Percentiles rank a stretch among this genome's conserved stretches.
phyloP scores from a whole-genome alignment of 768 basidiomycete species.

The Lyophyllum decastes region DNA sequence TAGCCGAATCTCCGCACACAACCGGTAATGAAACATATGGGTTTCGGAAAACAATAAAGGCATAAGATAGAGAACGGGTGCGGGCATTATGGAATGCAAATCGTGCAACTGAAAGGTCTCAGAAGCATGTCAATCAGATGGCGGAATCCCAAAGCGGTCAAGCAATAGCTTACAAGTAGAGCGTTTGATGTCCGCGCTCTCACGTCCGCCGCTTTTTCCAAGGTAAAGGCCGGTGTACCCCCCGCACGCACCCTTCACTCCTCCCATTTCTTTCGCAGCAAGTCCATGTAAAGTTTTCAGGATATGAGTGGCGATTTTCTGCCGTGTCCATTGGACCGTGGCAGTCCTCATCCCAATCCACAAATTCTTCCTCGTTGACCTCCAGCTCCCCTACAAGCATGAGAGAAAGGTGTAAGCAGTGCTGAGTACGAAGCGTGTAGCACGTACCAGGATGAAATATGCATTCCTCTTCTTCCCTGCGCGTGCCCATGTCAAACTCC shows the following conservation, averaged over 20 bases:
- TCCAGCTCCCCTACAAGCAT: slow-evolving; percentile 38
- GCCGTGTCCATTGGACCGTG: slow-evolving; percentile 49
- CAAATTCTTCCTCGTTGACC: slow-evolving; percentile 39
- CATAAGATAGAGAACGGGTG: slow-evolving; percentile 2
- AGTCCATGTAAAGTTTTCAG: slow-evolving; percentile 51
- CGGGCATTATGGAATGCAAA: neutral
- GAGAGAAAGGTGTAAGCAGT: neutral
- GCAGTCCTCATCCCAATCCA: slow-evolving; percentile 48
- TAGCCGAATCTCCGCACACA: neutral
- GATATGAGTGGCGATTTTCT: slow-evolving; percentile 38
- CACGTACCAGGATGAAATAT: slow-evolving; percentile 51
- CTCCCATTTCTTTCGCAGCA: slow-evolving; percentile 47
- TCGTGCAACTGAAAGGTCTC: neutral
- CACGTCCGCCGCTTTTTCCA: slow-evolving; percentile 36
- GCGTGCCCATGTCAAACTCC: slow-evolving; percentile 43
- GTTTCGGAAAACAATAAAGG: slow-evolving; percentile 14
- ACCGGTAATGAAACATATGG: slow-evolving; percentile 10
- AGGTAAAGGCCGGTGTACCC: slow-evolving; percentile 33
- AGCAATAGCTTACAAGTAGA: slow-evolving; percentile 4
- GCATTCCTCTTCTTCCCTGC: slow-evolving; percentile 43
- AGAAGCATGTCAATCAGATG: slow-evolving; percentile 2
- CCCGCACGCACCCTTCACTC: slow-evolving; percentile 39
- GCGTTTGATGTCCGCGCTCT: slow-evolving; percentile 2
- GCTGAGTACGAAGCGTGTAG: neutral
- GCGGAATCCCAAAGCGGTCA: neutral